Evolutionary conservation across 2,329 filamentous ascomycete species (phyloP).

Genomic region (Lasiodiplodia hormozganensis): DNA sequence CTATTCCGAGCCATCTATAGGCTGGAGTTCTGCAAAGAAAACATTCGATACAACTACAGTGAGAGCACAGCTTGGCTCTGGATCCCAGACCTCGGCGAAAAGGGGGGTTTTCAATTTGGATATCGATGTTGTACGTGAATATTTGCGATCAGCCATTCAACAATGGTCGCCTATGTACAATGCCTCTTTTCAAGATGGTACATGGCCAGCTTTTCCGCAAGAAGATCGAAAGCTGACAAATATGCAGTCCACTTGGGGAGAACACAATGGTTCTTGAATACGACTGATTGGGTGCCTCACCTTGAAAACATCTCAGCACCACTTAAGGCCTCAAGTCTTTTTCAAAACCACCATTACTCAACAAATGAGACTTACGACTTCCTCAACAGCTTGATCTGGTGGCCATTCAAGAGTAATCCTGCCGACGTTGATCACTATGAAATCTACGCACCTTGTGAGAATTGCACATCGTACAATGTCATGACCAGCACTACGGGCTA

Average conservation of each 20-base stretch:
- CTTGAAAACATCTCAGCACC: too few species aligned
- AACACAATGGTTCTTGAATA: constrained; percentile 7
- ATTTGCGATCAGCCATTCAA: background rate
- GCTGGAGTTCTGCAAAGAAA: background rate
- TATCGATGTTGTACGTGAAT: background rate
- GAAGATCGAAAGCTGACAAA: background rate
- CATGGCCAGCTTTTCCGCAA: too few species aligned
- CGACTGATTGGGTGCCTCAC: background rate
- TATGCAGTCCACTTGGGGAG: background rate
- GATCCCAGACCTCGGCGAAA: background rate
- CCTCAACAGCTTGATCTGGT: constrained; percentile 2
- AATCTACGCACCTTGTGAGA: background rate
- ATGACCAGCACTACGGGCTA: background rate
- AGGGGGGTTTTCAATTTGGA: background rate
- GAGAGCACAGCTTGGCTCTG: background rate
- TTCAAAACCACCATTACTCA: background rate
- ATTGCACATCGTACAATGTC: background rate
- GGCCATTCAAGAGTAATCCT: background rate
- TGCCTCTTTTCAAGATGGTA: background rate
- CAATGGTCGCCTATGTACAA: constrained; percentile 6
- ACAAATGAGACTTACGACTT: constrained; percentile 9
- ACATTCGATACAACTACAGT: background rate
- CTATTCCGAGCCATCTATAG: background rate
- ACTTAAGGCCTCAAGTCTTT: background rate
- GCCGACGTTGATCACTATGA: background rate